These are phyloP conservation scores for Xylariaceae sp. DNA, from an alignment of 2,329 filamentous ascomycete species.

Conservation along the genomic window DNA sequence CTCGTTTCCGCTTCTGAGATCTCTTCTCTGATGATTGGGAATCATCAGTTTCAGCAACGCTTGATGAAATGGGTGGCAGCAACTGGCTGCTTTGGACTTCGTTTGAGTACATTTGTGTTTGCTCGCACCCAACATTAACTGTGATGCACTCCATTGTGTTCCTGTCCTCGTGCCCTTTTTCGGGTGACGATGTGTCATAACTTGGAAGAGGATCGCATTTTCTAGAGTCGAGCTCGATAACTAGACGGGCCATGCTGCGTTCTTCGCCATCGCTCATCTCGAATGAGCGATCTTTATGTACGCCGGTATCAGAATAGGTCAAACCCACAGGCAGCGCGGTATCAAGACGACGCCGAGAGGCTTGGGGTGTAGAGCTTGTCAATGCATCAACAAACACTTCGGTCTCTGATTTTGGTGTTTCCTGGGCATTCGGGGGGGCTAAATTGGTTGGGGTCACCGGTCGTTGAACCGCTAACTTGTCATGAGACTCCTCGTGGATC, in stretches of 20 bases:
- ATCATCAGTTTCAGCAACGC: slow-evolving; percentile 20
- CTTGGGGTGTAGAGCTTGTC: slow-evolving; percentile 48
- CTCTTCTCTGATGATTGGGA: slow-evolving; percentile 32
- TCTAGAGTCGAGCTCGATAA: slow-evolving; percentile 56
- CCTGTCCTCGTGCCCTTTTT: slow-evolving; percentile 28
- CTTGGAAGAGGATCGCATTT: slow-evolving; percentile 40
- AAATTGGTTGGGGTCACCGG: slow-evolving; percentile 26
- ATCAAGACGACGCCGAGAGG: slow-evolving; percentile 37
- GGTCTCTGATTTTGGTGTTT: slow-evolving; percentile 50
- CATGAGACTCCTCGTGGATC: neutral
- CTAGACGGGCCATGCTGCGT: slow-evolving; percentile 53
- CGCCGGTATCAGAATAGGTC: neutral
- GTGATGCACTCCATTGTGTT: slow-evolving; percentile 34
- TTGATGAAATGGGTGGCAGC: slow-evolving; percentile 21
- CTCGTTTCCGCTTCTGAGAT: slow-evolving; percentile 38
- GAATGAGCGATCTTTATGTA: slow-evolving; percentile 38
- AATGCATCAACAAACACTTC: slow-evolving; percentile 59
- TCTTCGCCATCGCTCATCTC: slow-evolving; percentile 50
- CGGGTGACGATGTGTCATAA: slow-evolving; percentile 38
- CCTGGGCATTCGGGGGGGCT: slow-evolving; percentile 32
- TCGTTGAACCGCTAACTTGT: slow-evolving; percentile 1
- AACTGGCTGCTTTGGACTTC: slow-evolving; percentile 16
- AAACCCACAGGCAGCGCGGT: slow-evolving; percentile 2
- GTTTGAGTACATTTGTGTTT: neutral
- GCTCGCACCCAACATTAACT: slow-evolving; percentile 24